Conservation (phyloP, 2,329 filamentous ascomycete genomes). For the Shiraia bambusicola region DNA sequence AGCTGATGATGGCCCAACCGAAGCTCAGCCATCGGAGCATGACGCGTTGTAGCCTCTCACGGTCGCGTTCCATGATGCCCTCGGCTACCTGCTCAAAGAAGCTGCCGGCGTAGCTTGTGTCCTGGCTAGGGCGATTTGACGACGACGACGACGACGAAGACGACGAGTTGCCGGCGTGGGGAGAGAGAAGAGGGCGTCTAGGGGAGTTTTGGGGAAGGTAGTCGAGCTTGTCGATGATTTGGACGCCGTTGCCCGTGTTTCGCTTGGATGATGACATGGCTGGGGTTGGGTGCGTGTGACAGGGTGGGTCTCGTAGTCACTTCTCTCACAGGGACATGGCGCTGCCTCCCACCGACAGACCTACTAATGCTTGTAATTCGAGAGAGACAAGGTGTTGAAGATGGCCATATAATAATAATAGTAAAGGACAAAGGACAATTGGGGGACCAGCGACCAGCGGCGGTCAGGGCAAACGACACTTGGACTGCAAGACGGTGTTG, state of each 20-base stretch:
- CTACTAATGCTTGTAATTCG: no score
- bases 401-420: background rate
- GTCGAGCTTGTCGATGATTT: constrained; percentile 53
- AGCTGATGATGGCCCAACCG: constrained; percentile 61
- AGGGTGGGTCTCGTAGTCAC: constrained; percentile 12
- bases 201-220: constrained; percentile 43
- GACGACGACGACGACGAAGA: no score
- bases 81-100: constrained; percentile 64
- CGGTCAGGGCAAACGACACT: constrained; percentile 23
- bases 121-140: constrained; percentile 39
- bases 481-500: constrained; percentile 29
- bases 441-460: constrained; percentile 3
- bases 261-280: constrained; percentile 37
- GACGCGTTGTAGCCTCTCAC: constrained; percentile 55
- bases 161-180: constrained; percentile 36
- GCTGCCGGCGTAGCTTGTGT: constrained; percentile 52
- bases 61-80: constrained; percentile 60
- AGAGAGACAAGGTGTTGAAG: background rate
- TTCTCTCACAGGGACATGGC: background rate
- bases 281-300: constrained; percentile 24
- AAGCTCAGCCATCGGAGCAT: constrained; percentile 59
- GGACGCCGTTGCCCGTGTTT: constrained; percentile 30
- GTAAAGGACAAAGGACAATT: background rate
- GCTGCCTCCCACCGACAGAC: background rate
- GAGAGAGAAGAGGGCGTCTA: constrained; percentile 46